phyloP scores from a whole-genome alignment of 352 stramenopile species.

The Phytophthora sansomeana region DNA sequence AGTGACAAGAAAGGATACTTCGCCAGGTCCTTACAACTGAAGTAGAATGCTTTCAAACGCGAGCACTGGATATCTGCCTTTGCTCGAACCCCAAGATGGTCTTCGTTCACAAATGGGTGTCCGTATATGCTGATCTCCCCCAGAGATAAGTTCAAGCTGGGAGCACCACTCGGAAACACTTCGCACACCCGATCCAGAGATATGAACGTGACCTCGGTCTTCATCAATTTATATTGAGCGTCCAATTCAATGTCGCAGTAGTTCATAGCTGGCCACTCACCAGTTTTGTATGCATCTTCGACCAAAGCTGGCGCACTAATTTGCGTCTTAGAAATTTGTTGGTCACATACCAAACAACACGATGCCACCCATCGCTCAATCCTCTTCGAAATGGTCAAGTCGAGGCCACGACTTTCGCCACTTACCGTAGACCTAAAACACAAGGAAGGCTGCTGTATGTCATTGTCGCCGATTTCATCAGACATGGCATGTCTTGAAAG shows the following conservation, averaged over 20 bases:
- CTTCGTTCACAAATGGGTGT: constrained; percentile 60
- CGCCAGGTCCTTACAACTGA: constrained; percentile 21
- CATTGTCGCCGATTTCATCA: constrained; percentile 10
- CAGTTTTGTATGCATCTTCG: neutral
- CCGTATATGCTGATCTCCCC: constrained; percentile 68
- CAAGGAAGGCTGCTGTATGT: constrained; percentile 3
- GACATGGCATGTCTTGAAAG: neutral
- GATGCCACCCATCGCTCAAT: constrained; percentile 38
- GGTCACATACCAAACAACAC: constrained; percentile 19
- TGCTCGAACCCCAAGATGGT: constrained; percentile 66
- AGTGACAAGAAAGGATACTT: constrained; percentile 63
- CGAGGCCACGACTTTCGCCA: constrained; percentile 31
- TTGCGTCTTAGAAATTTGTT: constrained; percentile 2
- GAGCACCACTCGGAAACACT: constrained; percentile 57
- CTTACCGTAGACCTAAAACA: constrained; percentile 22
- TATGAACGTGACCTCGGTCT: constrained; percentile 47
- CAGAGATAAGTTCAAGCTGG: constrained; percentile 48
- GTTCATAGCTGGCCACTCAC: constrained; percentile 11
- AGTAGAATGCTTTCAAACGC: constrained; percentile 58
- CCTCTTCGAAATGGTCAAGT: constrained; percentile 28
- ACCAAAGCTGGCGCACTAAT: neutral
- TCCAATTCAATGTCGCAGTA: constrained; percentile 53
- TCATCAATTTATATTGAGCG: constrained; percentile 68
- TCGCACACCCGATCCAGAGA: constrained; percentile 46
- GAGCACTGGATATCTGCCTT: constrained; percentile 72